Evolutionary conservation across 2,329 filamentous ascomycete genomes (phyloP).

Genomic region (Colletotrichum scovillei): DNA sequence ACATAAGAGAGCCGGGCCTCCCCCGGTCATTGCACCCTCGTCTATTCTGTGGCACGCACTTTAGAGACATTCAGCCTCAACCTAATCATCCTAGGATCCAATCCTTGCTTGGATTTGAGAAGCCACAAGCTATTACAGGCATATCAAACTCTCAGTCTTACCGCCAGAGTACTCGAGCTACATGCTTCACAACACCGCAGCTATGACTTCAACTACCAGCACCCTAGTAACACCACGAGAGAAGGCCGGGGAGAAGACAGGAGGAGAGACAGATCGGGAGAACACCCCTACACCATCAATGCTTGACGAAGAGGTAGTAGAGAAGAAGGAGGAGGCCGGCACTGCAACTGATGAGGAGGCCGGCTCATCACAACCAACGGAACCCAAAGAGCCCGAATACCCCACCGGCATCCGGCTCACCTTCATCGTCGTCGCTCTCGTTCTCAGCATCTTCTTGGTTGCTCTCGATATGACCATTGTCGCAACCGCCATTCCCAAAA

Average conservation of each 20-base stretch:
- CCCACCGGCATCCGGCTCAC: constrained; percentile 51
- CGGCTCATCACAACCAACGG: constrained; percentile 7
- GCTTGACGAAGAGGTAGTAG: constrained; percentile 12
- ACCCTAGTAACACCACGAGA: constrained; percentile 24
- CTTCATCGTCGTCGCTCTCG: constrained; percentile 59
- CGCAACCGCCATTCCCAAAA: constrained; percentile 67
- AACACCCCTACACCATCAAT: constrained; percentile 32
- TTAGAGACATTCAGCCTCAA: constrained; percentile 15
- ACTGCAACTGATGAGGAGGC: constrained; percentile 30
- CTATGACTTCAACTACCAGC: constrained; percentile 29
- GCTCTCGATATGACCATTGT: constrained; percentile 65
- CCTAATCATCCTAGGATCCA: not conserved
- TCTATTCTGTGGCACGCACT: constrained; percentile 17
- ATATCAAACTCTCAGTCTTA: not conserved
- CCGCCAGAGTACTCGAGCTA: not conserved
- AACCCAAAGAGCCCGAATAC: constrained; percentile 48
- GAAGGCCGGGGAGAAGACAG: not conserved
- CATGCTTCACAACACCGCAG: not conserved
- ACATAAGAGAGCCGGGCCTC: constrained; percentile 20
- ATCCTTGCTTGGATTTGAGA: not conserved
- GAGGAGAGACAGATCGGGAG: constrained; percentile 25
- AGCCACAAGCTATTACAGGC: not conserved
- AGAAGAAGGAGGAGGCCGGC: constrained; percentile 28
- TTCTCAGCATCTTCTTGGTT: constrained; percentile 61
- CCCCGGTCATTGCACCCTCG: not conserved